Conservation (phyloP, 371 early-diverging fungal genomes). For the Syncephalastrum contaminatum region DNA sequence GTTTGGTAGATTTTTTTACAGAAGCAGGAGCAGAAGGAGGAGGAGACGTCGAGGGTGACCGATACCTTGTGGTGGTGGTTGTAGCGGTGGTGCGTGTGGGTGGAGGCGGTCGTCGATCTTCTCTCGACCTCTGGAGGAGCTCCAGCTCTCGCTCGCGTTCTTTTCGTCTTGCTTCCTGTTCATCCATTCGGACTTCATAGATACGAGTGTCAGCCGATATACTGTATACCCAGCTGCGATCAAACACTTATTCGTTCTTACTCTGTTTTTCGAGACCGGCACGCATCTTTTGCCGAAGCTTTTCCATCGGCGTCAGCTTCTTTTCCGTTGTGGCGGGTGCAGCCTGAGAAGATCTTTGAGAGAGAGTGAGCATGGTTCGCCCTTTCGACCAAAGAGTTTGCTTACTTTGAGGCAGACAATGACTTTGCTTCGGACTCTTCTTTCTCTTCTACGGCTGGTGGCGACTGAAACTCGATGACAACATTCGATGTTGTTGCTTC, state of each 20-base stretch:
- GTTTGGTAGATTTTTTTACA: background rate
- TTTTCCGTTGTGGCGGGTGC: constrained; percentile 13
- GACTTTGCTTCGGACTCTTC: background rate
- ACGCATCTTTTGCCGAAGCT: constrained; percentile 47
- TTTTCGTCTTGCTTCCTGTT: constrained; percentile 24
- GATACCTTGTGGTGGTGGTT: constrained; percentile 5
- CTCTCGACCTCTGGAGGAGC: constrained; percentile 18
- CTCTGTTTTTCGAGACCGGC: constrained; percentile 49
- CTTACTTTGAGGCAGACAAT: background rate
- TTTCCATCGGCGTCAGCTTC: constrained; percentile 54
- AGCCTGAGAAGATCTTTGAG: background rate
- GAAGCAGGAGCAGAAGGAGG: background rate
- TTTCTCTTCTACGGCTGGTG: constrained; percentile 6
- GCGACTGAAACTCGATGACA: constrained; percentile 38
- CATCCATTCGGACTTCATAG: constrained; percentile 30
- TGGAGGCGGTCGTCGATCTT: constrained; percentile 20
- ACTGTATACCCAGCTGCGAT: too few species aligned
- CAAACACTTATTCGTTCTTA: too few species aligned
- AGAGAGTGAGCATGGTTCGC: background rate
- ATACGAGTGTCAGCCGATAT: too few species aligned
- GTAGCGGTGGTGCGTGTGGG: constrained; percentile 9
- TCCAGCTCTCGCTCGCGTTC: constrained; percentile 35
- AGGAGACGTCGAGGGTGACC: constrained; percentile 13
- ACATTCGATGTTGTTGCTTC: constrained; percentile 18
- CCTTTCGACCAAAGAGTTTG: too few species aligned